Conservation (phyloP, 306 rosid genomes). For the Dicorynia guianensis region DNA sequence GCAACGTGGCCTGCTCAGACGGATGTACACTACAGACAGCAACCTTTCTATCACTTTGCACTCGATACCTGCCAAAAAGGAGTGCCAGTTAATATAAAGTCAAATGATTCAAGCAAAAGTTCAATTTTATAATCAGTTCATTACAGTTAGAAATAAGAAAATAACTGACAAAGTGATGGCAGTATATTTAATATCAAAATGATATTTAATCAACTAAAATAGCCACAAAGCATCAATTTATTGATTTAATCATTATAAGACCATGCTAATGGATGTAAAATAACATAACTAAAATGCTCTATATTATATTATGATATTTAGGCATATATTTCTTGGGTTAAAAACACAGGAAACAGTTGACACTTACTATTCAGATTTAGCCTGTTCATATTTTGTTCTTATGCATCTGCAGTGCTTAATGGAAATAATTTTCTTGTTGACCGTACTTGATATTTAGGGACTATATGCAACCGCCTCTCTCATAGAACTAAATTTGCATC, state of each 20-base stretch:
- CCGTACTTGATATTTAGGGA: no score
- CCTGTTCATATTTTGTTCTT: no score
- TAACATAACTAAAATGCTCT: no score
- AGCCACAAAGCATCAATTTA: slow-evolving; percentile 8
- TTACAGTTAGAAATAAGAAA: neutral
- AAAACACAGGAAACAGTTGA: no score
- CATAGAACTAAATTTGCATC: no score
- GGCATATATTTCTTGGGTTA: no score
- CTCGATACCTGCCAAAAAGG: slow-evolving; percentile 79
- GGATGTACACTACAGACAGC: slow-evolving; percentile 95
- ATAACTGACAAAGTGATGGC: neutral
- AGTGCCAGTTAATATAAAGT: slow-evolving; percentile 18
- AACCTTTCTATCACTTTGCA: slow-evolving; percentile 91
- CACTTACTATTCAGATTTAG: no score
- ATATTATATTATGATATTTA: no score
- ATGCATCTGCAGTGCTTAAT: no score
- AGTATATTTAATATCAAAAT: slow-evolving; percentile 4
- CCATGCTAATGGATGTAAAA: neutral
- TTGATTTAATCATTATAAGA: slow-evolving; percentile 8
- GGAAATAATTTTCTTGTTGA: no score
- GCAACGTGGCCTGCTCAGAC: slow-evolving; percentile 94
- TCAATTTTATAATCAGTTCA: slow-evolving; percentile 2
- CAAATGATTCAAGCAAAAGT: slow-evolving; percentile 12
- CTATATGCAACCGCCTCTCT: no score
- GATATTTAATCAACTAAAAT: slow-evolving; percentile 11